A percentile compares a stretch with the other conserved stretches of the same genome.
Conservation (phyloP, 1,284 basidiomycete species). For the Ustilago tritici region DNA sequence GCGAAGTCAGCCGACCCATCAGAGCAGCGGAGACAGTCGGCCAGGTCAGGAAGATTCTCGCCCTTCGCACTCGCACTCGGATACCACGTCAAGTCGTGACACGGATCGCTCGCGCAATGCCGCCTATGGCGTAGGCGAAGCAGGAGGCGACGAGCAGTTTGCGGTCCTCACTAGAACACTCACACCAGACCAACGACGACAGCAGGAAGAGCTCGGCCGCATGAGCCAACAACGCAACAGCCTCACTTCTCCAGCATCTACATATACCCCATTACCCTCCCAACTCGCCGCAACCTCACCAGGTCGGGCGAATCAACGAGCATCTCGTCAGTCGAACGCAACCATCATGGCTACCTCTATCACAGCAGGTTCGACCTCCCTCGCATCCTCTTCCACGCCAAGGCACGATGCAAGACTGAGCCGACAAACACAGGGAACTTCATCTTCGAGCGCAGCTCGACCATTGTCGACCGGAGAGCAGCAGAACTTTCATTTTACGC, state of each 20-base stretch:
- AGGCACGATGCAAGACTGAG: slow-evolving; percentile 24
- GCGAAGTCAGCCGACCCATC: slow-evolving; percentile 6
- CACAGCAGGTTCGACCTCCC: slow-evolving; percentile 4
- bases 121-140: slow-evolving; percentile 36
- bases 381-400: slow-evolving; percentile 20
- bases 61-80: slow-evolving; percentile 24
- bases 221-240: slow-evolving; percentile 29
- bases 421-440: slow-evolving; percentile 20
- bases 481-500: neutral
- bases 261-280: slow-evolving; percentile 2
- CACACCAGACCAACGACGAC: slow-evolving; percentile 14
- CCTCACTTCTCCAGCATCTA: slow-evolving; percentile 6
- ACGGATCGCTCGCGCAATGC: slow-evolving; percentile 20
- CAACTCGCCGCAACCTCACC: slow-evolving; percentile 8
- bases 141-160: slow-evolving; percentile 26
- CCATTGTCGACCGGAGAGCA: slow-evolving; percentile 9
- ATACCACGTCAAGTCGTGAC: slow-evolving; percentile 28
- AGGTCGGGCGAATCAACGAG: slow-evolving; percentile 12
- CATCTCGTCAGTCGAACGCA: slow-evolving; percentile 28
- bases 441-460: slow-evolving; percentile 13
- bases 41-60: slow-evolving; percentile 13
- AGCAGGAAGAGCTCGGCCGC: slow-evolving; percentile 26
- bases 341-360: slow-evolving; percentile 17
- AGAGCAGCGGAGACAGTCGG: slow-evolving; percentile 15
- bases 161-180: slow-evolving; percentile 15